These are phyloP conservation scores for Phallus indusiatus DNA, from an alignment of 768 basidiomycete species.

Conservation along the genomic window DNA sequence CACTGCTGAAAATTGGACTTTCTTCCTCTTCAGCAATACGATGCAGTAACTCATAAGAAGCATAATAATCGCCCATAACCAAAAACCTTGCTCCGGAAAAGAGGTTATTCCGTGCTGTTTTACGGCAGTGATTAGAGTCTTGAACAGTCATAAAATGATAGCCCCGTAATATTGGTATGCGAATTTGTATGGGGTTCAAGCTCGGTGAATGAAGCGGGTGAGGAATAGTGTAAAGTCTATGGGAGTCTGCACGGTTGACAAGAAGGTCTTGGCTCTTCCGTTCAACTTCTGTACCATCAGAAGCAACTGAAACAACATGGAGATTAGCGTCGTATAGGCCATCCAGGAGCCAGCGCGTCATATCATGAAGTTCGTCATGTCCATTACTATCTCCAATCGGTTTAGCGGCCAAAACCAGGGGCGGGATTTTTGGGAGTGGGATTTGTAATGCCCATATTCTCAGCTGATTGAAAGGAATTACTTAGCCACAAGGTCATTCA, in stretches of 20 bases:
- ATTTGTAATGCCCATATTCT: slow-evolving; percentile 25
- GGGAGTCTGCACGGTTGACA: background rate
- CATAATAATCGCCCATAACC: slow-evolving; percentile 18
- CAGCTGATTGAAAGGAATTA: slow-evolving; percentile 16
- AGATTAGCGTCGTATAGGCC: slow-evolving; percentile 18
- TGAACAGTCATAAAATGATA: slow-evolving; percentile 23
- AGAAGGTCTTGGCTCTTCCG: slow-evolving; percentile 19
- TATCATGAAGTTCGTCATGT: slow-evolving; percentile 14
- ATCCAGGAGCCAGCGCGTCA: slow-evolving; percentile 16
- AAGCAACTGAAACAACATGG: slow-evolving; percentile 24
- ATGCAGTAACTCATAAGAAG: too few species aligned
- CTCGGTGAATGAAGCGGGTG: background rate
- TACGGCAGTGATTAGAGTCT: slow-evolving; percentile 28
- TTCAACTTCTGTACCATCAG: slow-evolving; percentile 27
- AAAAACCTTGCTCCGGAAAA: slow-evolving; percentile 24
- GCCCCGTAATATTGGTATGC: slow-evolving; percentile 11
- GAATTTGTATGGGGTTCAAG: slow-evolving; percentile 8
- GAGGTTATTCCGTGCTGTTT: slow-evolving; percentile 27
- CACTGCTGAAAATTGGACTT: slow-evolving; percentile 21
- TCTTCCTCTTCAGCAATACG: slow-evolving; percentile 19
- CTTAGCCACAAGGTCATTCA: background rate
- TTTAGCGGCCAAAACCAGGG: slow-evolving; percentile 26
- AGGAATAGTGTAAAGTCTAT: background rate
- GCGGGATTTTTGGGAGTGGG: slow-evolving; percentile 23
- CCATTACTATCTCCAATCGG: slow-evolving; percentile 18